Evolutionary conservation across 176 grass and related monocot species (phyloP), one percentile per base, ranked within the genome.

Genomic region (Phragmites australis): DNA sequence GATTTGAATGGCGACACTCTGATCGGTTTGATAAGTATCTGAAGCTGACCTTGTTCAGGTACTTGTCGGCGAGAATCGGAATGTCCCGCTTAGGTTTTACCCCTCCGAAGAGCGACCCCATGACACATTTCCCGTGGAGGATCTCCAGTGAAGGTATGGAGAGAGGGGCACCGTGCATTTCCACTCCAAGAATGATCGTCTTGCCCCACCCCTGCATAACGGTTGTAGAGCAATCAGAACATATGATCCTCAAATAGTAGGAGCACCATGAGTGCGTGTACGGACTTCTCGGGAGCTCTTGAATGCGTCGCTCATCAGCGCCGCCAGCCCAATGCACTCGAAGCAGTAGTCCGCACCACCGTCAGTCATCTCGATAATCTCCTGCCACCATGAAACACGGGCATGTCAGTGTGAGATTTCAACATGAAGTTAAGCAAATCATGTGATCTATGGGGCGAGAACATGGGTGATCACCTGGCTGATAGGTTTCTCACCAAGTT

Each of bases 81-180:
- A 97, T 97, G 78, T 97, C 95, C 64, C 81, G 82, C 82, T 97
- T 97, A 0, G 92, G 82, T 65, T 94, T 94, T 55, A 97, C 85
- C 7, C 95, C 95, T 77, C 95, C 92, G 31, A 92, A 85, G 15
- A 89, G 40, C 2, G 87, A 89, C 0, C 89, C 90, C 56, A 83
- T 82, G 31, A 97, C 48, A 59, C 76, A 85, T 46, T 74, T 97
- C 45, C 95, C 92, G 22, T 72, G 54, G 55, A 97, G 78, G 44
- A 94, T 86, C 42, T 94, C 83, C 0, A 0, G 19, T 1, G 88
- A 26, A 39, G 80, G 21, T 27, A 97, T 32, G 59, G 48, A 77
- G 21, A 97, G 34, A 10, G 92, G 92, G 1, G 85, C 60, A 3
- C 90, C 88, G 64, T 92, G 83, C 88, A 85, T 94, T 57, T 94